phyloP scores from a whole-genome alignment of 1,139 yeast species.

The Debaryomyces fabryi region DNA sequence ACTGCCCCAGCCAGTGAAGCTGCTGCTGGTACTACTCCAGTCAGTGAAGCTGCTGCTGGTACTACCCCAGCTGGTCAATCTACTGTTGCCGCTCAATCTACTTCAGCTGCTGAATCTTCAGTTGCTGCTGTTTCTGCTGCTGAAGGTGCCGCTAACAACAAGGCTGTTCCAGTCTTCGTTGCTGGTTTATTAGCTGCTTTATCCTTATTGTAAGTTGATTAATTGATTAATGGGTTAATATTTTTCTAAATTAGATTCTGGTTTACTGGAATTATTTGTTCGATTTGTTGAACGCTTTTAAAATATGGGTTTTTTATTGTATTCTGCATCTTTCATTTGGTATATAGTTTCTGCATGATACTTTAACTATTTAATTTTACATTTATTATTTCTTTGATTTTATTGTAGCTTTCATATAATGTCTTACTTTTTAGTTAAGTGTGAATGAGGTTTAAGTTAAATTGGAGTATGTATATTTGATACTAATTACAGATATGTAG shows the following conservation, averaged over 20 bases:
- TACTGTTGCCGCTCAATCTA: constrained; percentile 12
- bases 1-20: constrained; percentile 11
- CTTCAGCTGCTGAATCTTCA: constrained; percentile 11
- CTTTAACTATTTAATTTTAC: constrained; percentile 5
- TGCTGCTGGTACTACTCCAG: constrained; percentile 11
- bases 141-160: constrained; percentile 12
- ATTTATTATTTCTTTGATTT: constrained; percentile 7
- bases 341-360: constrained; percentile 8
- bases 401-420: no score
- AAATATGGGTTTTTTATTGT: constrained; percentile 6
- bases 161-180: constrained; percentile 16
- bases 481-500: not conserved
- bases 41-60: constrained; percentile 10
- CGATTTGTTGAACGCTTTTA: constrained; percentile 1
- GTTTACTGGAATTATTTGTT: not conserved
- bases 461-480: not conserved
- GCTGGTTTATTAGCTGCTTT: constrained; percentile 17
- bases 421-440: no score
- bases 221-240: not conserved
- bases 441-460: no score
- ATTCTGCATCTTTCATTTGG: constrained; percentile 4
- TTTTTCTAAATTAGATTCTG: constrained; percentile 1
- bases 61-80: constrained; percentile 11
- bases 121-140: constrained; percentile 11
- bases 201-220: constrained; percentile 13